Conservation (phyloP, 805 yeast species). For the Kodamaea nitidulidarum region DNA sequence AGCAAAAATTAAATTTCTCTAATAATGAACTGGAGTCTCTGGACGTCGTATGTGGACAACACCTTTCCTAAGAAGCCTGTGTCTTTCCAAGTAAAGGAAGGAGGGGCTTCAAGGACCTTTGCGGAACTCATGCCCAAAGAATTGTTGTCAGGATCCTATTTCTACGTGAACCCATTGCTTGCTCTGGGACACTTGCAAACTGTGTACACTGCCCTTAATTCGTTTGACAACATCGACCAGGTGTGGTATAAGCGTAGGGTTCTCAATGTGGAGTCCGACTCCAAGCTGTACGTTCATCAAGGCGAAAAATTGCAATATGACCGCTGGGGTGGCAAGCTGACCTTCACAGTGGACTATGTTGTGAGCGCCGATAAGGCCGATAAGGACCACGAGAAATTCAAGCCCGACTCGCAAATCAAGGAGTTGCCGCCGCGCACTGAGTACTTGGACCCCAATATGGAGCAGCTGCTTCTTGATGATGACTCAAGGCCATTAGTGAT, state of each 20-base stretch:
- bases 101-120: conserved; percentile 13
- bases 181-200: conserved; percentile 50
- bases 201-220: conserved; percentile 43
- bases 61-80: conserved; percentile 23
- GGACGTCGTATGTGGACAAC: conserved; percentile 25
- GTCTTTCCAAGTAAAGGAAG: conserved; percentile 13
- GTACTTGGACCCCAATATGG: conserved; percentile 48
- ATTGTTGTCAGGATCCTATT: conserved; percentile 28
- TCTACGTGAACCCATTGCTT: conserved; percentile 43
- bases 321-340: conserved; percentile 40
- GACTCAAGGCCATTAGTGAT: conserved; percentile 55
- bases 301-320: conserved; percentile 35
- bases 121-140: conserved; percentile 37
- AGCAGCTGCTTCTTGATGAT: conserved; percentile 28
- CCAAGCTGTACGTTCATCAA: conserved; percentile 21
- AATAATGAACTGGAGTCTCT: conserved; percentile 2
- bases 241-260: conserved; percentile 46
- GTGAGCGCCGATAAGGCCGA: conserved; percentile 19
- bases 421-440: conserved; percentile 67
- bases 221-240: conserved; percentile 37
- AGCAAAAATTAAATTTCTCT: background rate
- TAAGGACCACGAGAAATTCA: conserved; percentile 20
- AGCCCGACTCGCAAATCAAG: conserved; percentile 48
- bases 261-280: conserved; percentile 21
- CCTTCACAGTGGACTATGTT: conserved; percentile 50